Percentiles rank a stretch among this genome's conserved stretches.
Evolutionary conservation across 2,329 filamentous ascomycete species (phyloP).

Genomic region (Trichoderma brevicompactum): DNA sequence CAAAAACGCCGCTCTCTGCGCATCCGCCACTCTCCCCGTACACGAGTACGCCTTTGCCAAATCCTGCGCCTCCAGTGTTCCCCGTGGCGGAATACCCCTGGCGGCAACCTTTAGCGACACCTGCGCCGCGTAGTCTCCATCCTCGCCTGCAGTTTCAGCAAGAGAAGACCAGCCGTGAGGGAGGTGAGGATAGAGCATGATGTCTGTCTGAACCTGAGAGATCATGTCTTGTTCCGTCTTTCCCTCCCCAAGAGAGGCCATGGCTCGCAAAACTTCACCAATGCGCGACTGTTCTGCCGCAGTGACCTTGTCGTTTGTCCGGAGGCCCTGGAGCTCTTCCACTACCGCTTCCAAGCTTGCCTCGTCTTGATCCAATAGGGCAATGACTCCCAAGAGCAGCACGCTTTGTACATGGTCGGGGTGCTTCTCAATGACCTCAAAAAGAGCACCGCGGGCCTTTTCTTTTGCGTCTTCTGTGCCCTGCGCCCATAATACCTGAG

Average conservation of each 20-base stretch:
- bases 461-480: conserved; percentile 74
- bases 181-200: conserved; percentile 80
- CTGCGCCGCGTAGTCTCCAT: conserved; percentile 59
- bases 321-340: conserved; percentile 73
- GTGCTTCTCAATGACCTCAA: conserved; percentile 74
- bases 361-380: conserved; percentile 76
- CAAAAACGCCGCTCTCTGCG: conserved; percentile 75
- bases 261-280: conserved; percentile 73
- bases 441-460: conserved; percentile 77
- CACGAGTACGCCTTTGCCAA: conserved; percentile 75
- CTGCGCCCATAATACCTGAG: conserved; percentile 92
- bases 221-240: conserved; percentile 56
- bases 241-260: conserved; percentile 63
- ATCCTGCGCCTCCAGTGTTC: conserved; percentile 68
- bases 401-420: conserved; percentile 79
- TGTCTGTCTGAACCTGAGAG: conserved; percentile 71
- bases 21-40: conserved; percentile 71
- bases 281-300: conserved; percentile 69
- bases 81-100: conserved; percentile 73
- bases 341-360: conserved; percentile 81
- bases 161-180: conserved; percentile 82
- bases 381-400: conserved; percentile 81
- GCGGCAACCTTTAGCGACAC: conserved; percentile 83
- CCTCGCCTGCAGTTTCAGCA: conserved; percentile 48
- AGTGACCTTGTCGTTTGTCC: conserved; percentile 67